Evolutionary conservation across 2,329 filamentous ascomycete genomes (phyloP).

Genomic region (Pestalotiopsis sp.): DNA sequence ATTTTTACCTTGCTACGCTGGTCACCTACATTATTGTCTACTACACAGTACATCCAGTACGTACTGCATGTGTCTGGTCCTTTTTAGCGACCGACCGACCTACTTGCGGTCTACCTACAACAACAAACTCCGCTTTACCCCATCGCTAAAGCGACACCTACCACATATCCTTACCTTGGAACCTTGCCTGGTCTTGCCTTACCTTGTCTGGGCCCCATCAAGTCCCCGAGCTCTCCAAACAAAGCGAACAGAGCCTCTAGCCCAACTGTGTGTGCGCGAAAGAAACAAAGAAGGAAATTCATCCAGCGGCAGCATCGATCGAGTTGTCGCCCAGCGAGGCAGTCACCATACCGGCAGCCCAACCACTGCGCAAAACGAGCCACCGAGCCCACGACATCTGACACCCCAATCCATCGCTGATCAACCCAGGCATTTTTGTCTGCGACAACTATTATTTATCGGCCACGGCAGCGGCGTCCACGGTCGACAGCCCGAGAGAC

Average conservation of each 20-base stretch:
- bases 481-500: background rate
- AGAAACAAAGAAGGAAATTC: conserved; percentile 1
- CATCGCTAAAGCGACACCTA: background rate
- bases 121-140: background rate
- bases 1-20: background rate
- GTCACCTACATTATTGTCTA: background rate
- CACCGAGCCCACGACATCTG: background rate
- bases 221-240: conserved; percentile 7
- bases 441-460: background rate
- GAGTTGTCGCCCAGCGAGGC: background rate
- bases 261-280: background rate
- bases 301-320: background rate
- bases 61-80: background rate
- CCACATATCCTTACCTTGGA: background rate
- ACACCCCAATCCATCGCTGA: background rate
- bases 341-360: background rate
- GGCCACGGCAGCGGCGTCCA: background rate
- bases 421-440: background rate
- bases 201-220: background rate
- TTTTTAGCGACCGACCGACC: background rate
- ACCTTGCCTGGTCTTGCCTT: background rate
- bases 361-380: background rate
- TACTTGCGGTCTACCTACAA: background rate
- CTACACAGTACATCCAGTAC: background rate
- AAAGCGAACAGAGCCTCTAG: background rate